Evolutionary conservation across 1,139 yeast species (phyloP).

Genomic region (Protomyces inouyei): DNA sequence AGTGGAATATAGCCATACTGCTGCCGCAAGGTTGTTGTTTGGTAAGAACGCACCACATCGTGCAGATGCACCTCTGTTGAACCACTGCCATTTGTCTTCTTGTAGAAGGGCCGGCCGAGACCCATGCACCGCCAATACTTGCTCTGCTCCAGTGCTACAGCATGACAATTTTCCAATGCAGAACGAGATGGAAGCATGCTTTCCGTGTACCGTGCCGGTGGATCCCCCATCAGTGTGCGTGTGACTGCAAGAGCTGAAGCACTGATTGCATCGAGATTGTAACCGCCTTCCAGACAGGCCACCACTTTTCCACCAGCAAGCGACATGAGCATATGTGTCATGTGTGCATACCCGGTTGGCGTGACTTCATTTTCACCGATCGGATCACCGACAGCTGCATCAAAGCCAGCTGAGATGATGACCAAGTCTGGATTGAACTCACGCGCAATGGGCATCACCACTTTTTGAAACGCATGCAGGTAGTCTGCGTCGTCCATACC

Average conservation of each 20-base stretch:
- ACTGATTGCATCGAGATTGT: conserved; percentile 84
- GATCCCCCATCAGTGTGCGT: conserved; percentile 86
- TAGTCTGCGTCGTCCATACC: conserved; percentile 97
- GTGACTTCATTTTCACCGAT: conserved; percentile 97
- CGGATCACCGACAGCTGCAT: conserved; percentile 97
- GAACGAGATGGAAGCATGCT: conserved; percentile 59
- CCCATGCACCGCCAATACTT: conserved; percentile 81
- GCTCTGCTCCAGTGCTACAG: conserved; percentile 74
- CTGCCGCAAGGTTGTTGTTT: conserved; percentile 54
- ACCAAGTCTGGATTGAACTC: conserved; percentile 93
- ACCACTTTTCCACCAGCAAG: conserved; percentile 84
- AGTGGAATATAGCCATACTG: conserved; percentile 59
- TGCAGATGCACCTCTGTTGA: conserved; percentile 37
- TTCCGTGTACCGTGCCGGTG: conserved; percentile 62
- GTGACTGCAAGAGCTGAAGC: conserved; percentile 89
- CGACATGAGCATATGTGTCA: conserved; percentile 87
- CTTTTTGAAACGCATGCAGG: conserved; percentile 79
- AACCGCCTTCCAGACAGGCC: conserved; percentile 93
- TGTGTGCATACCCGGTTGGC: conserved; percentile 92
- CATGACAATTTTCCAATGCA: conserved; percentile 70
- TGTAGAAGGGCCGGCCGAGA: conserved; percentile 50
- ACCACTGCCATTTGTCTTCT: background rate
- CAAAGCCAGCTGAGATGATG: conserved; percentile 88
- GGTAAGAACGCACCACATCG: conserved; percentile 70
- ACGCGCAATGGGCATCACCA: conserved; percentile 81